A percentile compares a stretch with the other conserved stretches of the same genome.
These are phyloP conservation scores for Russula brevipes DNA, from an alignment of 768 basidiomycete species.

Conservation along the genomic window DNA sequence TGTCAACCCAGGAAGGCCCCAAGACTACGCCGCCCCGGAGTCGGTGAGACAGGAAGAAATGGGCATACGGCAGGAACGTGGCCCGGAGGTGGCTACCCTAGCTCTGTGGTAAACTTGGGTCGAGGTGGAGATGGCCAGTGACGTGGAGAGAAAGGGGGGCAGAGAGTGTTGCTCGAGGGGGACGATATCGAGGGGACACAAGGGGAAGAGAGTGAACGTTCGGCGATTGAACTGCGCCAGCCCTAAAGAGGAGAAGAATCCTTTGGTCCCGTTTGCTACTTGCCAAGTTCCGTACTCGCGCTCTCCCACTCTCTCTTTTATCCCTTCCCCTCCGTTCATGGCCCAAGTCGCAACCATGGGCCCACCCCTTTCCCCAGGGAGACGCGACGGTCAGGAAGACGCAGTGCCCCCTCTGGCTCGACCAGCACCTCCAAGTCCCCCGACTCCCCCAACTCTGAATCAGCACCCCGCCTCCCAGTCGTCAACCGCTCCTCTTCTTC, in stretches of 20 bases:
- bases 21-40: neutral
- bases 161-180: neutral
- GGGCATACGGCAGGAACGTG: constrained; percentile 4
- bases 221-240: constrained; percentile 24
- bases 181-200: neutral
- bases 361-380: constrained; percentile 70
- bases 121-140: neutral
- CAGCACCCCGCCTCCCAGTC: constrained; percentile 32
- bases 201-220: neutral
- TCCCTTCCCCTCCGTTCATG: constrained; percentile 34
- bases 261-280: constrained; percentile 14
- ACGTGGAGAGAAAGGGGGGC: neutral
- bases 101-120: neutral
- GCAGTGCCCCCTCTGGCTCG: constrained; percentile 61
- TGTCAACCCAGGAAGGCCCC: neutral
- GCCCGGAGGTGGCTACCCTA: neutral
- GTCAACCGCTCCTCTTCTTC: constrained; percentile 28
- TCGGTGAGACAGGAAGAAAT: neutral
- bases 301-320: constrained; percentile 16
- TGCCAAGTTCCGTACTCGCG: constrained; percentile 15
- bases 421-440: constrained; percentile 69
- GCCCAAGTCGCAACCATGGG: constrained; percentile 68
- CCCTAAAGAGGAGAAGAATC: constrained; percentile 23
- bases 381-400: constrained; percentile 71
- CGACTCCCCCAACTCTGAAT: constrained; percentile 55